Evolutionary conservation across 305 asterid genomes (phyloP).

Genomic region (Fraxinus velutina): DNA sequence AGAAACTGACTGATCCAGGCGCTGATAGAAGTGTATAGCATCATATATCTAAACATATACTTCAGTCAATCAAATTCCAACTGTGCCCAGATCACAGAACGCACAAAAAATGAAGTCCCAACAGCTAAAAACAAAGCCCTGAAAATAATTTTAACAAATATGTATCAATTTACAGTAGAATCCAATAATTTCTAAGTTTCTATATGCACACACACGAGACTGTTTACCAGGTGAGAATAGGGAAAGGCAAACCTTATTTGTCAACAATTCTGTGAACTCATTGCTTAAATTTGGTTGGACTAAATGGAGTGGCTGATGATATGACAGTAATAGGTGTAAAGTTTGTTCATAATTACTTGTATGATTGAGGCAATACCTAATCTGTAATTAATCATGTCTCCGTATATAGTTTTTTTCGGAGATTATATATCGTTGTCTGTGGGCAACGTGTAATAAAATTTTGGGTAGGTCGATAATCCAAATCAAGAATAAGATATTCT

Average conservation of each 20-base stretch:
- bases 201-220: background rate
- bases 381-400: background rate
- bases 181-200: background rate
- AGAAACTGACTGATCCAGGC: slow-evolving; percentile 41
- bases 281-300: background rate
- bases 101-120: background rate
- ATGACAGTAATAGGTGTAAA: background rate
- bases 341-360: background rate
- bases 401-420: background rate
- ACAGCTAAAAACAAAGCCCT: background rate
- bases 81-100: slow-evolving; percentile 19
- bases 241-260: background rate
- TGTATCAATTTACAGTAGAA: background rate
- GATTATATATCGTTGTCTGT: background rate
- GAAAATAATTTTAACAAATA: background rate
- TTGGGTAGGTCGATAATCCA: background rate
- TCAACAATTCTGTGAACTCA: background rate
- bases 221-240: background rate
- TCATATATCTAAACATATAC: slow-evolving; percentile 34
- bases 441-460: background rate
- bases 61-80: slow-evolving; percentile 4
- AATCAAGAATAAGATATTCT: background rate
- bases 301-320: background rate
- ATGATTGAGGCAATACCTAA: background rate
- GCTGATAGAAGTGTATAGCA: slow-evolving; percentile 35